A percentile compares a stretch with the other conserved stretches of the same genome.
Conservation (phyloP, 306 rosid genomes). For the Oemleria cerasiformis region DNA sequence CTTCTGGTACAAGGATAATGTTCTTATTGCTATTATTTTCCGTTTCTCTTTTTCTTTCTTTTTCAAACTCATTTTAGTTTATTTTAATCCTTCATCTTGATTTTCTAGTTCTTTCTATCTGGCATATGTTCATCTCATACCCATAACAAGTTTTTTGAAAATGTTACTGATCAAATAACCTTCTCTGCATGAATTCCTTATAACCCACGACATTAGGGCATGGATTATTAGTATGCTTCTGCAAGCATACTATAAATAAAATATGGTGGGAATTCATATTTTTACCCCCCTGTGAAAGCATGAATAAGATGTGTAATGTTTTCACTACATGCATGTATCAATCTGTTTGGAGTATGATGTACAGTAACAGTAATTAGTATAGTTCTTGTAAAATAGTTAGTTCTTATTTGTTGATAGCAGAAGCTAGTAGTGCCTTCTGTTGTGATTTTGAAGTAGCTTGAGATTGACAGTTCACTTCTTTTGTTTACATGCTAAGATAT, state of each 20-base stretch:
- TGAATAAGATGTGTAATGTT: no score
- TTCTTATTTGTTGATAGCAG: no score
- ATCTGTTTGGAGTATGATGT: not conserved
- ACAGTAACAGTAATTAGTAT: not conserved
- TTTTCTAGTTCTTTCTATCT: not conserved
- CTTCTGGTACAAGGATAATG: constrained; percentile 52
- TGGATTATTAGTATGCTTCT: not conserved
- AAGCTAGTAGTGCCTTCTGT: not conserved
- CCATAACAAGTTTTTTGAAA: not conserved
- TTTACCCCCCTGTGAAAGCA: no score
- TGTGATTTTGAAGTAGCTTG: constrained; percentile 1
- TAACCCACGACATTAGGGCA: not conserved
- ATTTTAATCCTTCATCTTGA: not conserved
- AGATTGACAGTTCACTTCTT: not conserved
- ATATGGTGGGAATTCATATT: not conserved
- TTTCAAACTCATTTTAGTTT: not conserved
- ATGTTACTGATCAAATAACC: not conserved
- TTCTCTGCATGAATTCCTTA: not conserved
- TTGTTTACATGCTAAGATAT: not conserved
- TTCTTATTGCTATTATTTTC: not conserved
- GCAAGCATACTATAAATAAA: not conserved
- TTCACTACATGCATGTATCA: not conserved
- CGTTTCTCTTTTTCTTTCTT: constrained; percentile 10
- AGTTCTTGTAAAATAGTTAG: not conserved
- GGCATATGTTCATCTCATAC: constrained; percentile 4